Evolutionary conservation across 306 rosid species (phyloP).

Genomic region (Corylus americana): DNA sequence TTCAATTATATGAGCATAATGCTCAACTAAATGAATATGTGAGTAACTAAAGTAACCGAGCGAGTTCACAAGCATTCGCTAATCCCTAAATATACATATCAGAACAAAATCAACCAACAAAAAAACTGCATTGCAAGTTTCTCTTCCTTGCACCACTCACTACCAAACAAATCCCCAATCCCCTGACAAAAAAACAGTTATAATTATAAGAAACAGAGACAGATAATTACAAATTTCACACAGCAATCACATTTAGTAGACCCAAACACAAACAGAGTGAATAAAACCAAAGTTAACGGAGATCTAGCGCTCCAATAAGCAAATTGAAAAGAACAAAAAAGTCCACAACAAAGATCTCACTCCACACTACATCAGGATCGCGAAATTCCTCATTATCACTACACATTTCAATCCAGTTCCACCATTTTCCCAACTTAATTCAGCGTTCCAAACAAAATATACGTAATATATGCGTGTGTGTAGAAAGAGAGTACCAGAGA

Average conservation of each 20-base stretch:
- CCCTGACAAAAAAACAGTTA: no score
- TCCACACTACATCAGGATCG: conserved; percentile 26
- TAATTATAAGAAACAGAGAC: neutral
- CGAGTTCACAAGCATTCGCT: neutral
- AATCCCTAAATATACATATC: neutral
- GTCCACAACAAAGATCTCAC: conserved; percentile 53
- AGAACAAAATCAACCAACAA: neutral
- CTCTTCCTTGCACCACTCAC: conserved; percentile 3
- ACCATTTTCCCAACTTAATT: conserved; percentile 12
- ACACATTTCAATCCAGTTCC: conserved; percentile 22
- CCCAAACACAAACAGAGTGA: conserved; percentile 19
- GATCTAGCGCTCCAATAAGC: conserved; percentile 28
- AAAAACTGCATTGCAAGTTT: neutral
- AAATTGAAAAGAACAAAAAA: neutral
- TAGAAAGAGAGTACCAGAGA: conserved; percentile 30
- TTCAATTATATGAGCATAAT: neutral
- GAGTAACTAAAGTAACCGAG: neutral
- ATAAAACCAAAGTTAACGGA: conserved; percentile 23
- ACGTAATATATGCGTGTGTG: neutral
- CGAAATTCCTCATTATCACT: conserved; percentile 1
- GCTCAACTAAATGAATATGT: neutral
- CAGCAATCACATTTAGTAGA: neutral
- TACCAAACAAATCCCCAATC: neutral
- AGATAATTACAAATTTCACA: neutral
- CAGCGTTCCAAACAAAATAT: conserved; percentile 8